A percentile compares a stretch with the other conserved stretches of the same genome.
These are phyloP conservation scores for Saccharomyces hybrid DNA, from an alignment of 1,139 yeast genomes.

Conservation along the genomic window DNA sequence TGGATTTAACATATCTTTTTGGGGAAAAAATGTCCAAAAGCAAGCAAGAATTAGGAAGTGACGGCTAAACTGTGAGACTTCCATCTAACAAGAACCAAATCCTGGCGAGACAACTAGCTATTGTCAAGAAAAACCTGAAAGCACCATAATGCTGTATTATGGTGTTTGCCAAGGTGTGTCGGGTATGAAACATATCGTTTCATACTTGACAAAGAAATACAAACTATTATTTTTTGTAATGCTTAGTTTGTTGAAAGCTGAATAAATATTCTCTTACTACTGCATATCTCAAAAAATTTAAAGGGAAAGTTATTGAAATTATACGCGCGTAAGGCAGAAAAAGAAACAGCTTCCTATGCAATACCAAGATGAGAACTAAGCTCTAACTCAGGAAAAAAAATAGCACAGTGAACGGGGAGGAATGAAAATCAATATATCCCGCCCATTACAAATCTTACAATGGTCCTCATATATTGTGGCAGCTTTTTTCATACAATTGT, in stretches of 20 bases:
- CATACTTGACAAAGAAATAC: background rate
- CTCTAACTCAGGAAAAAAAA: background rate
- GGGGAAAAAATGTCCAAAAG: too few species aligned
- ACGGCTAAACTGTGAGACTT: too few species aligned
- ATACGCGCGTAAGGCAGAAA: background rate
- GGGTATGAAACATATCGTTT: background rate
- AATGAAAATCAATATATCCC: conserved; percentile 26
- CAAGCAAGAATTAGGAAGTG: too few species aligned
- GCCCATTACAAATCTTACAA: conserved; percentile 27
- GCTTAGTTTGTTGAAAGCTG: background rate
- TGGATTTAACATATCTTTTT: too few species aligned
- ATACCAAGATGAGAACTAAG: background rate
- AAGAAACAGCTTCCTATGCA: background rate
- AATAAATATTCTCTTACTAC: background rate
- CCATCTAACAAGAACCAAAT: too few species aligned
- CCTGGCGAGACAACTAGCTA: too few species aligned
- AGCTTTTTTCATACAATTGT: conserved; percentile 18
- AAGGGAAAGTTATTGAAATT: background rate
- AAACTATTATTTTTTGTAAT: background rate
- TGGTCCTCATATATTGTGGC: conserved; percentile 22
- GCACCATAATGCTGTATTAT: too few species aligned
- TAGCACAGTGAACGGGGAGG: background rate
- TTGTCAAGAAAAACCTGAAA: too few species aligned
- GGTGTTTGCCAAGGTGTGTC: background rate
- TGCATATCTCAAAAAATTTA: background rate